Base-by-base conservation (phyloP, 2,329 filamentous ascomycete species). In the Ilyonectria robusta region DNA sequence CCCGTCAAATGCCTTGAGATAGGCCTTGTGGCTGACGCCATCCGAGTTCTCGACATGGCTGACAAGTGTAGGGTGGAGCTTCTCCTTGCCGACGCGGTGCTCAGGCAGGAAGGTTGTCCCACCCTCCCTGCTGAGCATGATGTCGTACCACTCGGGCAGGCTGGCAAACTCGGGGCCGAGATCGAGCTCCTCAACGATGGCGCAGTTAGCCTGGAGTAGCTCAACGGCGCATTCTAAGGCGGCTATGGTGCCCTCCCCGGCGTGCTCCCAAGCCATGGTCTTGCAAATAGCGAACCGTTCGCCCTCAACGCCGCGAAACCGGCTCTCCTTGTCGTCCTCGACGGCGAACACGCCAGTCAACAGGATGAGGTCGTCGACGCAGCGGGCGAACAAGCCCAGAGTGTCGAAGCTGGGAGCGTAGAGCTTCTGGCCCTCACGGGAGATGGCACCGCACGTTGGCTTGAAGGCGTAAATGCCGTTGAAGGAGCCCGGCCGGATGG, bases 391-490 rank as follows among this genome's bases (percentile, higher is more conserved):
- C 26, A 91, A 80, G 1, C 91, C 91, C 1, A 91, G 74, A 0
- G 91, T 93, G 72, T 93, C 91, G 9, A 89, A 81, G 3, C 84
- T 88, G 3, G 89, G 78, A 2, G 88, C 87, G 73, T 88, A 91
- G 4, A 88, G 79, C 77, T 88, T 89, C 62, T 86, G 83, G 0
- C 91, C 91, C 75, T 92, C 91, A 1, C 88, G 83, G 2, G 86
- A 89, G 48, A 93, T 85, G 1, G 88, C 81, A 66, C 87, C 87
- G 88, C 89, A 92, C 0, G 90, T 93, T 6, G 91, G 90, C 76
- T 92, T 93, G 68, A 92, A 81, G 1, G 84, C 89, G 68, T 89
- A 93, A n/a, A 90, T 83, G 10, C 90, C 90, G 70, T 89, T 91
- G 79, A 88, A 93, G 0, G 89, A 90, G 0, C 83, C 91, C 0